Evolutionary conservation across 139 green algal genomes (phyloP).

Genomic region (Zygnema circumcarinatum): DNA sequence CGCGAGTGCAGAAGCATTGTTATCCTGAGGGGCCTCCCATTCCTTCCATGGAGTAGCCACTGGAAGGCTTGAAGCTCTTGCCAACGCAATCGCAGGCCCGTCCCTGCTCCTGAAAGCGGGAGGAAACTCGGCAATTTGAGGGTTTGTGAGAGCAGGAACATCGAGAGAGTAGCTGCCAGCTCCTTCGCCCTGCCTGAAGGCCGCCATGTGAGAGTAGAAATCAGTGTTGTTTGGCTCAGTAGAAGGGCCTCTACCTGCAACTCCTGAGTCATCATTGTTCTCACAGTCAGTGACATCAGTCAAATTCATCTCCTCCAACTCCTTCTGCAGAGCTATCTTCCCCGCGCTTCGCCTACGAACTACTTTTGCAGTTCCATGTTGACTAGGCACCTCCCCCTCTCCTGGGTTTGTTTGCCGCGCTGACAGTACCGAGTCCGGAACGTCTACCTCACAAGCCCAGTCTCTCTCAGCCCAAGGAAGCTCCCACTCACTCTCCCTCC

Average conservation of each 20-base stretch:
- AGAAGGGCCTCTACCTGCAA: not conserved
- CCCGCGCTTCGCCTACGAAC: too few species aligned
- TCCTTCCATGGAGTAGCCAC: not conserved
- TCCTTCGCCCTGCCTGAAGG: too few species aligned
- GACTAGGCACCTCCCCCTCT: not conserved
- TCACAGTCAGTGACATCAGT: too few species aligned
- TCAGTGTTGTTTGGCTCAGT: not conserved
- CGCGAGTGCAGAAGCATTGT: not conserved
- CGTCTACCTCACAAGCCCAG: not conserved
- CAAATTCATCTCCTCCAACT: too few species aligned
- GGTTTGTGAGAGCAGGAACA: not conserved
- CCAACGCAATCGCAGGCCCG: not conserved
- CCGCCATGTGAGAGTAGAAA: not conserved
- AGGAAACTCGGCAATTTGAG: not conserved
- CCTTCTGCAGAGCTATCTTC: too few species aligned
- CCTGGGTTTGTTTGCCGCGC: too few species aligned
- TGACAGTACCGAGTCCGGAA: too few species aligned
- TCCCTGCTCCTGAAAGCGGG: not conserved
- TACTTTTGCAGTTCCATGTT: not conserved
- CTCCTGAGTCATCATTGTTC: too few species aligned
- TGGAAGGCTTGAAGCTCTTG: not conserved
- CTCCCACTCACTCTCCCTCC: not conserved
- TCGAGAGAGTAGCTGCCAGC: too few species aligned
- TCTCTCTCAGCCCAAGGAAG: not conserved
- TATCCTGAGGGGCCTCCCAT: not conserved